Evolutionary conservation across 768 basidiomycete species (phyloP).

Genomic region (Tricholoma sp.): DNA sequence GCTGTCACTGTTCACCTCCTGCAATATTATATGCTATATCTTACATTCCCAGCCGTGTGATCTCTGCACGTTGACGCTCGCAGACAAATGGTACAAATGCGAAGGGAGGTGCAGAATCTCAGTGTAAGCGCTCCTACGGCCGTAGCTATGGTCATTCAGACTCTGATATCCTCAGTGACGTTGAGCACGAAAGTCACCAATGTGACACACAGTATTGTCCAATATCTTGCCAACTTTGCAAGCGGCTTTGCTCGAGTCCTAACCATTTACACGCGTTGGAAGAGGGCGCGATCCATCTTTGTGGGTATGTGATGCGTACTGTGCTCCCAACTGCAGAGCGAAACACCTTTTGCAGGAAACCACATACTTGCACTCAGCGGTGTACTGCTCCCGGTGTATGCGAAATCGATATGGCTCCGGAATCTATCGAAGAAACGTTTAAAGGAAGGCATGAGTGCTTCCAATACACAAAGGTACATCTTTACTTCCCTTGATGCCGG

Average conservation of each 20-base stretch:
- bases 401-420: constrained; percentile 52
- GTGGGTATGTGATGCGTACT: constrained; percentile 37
- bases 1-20: constrained; percentile 25
- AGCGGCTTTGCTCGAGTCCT: constrained; percentile 41
- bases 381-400: constrained; percentile 52
- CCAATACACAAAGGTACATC: constrained; percentile 54
- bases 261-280: constrained; percentile 52
- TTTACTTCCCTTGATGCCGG: constrained; percentile 37
- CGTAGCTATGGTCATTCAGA: background rate
- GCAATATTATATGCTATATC: constrained; percentile 16
- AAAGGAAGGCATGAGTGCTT: constrained; percentile 55
- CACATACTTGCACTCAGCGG: constrained; percentile 38
- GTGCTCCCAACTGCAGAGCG: background rate
- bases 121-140: constrained; percentile 24
- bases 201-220: constrained; percentile 54
- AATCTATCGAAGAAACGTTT: constrained; percentile 58
- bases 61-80: constrained; percentile 1
- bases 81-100: constrained; percentile 35
- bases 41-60: constrained; percentile 4
- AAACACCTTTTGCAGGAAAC: constrained; percentile 35
- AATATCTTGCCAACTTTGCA: constrained; percentile 48
- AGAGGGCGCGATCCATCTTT: constrained; percentile 40
- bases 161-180: constrained; percentile 28
- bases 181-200: constrained; percentile 39
- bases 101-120: constrained; percentile 35